Base-by-base conservation (phyloP, 2,329 filamentous ascomycete genomes). In the Penicillium sp. region DNA sequence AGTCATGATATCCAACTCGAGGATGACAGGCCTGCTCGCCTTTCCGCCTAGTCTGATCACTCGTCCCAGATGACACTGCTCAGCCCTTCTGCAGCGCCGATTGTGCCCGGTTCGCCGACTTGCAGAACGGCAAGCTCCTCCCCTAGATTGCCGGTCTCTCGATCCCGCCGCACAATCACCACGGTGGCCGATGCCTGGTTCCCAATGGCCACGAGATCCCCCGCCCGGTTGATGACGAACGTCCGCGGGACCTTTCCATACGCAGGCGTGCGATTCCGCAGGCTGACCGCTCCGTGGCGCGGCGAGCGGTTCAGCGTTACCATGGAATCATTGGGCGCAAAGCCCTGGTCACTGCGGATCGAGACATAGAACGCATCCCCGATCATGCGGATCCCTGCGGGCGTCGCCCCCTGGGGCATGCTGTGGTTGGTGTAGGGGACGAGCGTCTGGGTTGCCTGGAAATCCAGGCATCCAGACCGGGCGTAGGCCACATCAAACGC, bases 201-300 rank as follows among this genome's bases (percentile, higher is more conserved):
- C 0, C 76, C 83, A 18, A 87, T 78, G 1, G 81, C 84, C 3
- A 87, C 66, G 43, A 83, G 64, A 39, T 74, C 73, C 1, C 84
- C 85, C 8, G 74, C 76, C 46, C 72, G 73, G 62, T 84, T 88
- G 41, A 87, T 65, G 35, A 74, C 76, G 60, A 87, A 84, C 27
- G 84, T 82, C 15, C 86, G 75, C 0, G 86, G 86, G 39, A 74
- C 76, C 6, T 67, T 62, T 2, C 86, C 86, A 33, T 83, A 82
- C 0, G 80, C 76, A 0, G 83, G 72, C n/a, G 75, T 74, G 18
- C 80, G 70, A 52, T 83, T 76, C 3, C 78, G 59, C 40, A 79
- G 73, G 0, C 57, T 63, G 17, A 87, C 69, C 1, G 63, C 68
- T 5, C 83, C 84, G n/a, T 83, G 77, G 60, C 87, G 83, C 0